Base-by-base conservation (phyloP, 441 rosid species). In the Jatropha podagrica region DNA sequence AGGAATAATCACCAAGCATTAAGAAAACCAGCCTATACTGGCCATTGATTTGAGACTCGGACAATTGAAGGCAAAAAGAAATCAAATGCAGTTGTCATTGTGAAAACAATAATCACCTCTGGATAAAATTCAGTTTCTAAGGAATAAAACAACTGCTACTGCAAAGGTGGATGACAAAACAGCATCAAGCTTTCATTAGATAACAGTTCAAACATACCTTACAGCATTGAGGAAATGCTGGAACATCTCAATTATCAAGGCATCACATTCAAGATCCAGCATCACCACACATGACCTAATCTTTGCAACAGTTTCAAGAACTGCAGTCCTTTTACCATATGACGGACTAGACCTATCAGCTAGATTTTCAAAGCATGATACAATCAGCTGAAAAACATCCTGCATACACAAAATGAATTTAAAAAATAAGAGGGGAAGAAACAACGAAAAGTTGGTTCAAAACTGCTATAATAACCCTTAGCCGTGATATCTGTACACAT, bases 201-300 rank as follows among this genome's bases (percentile, higher is more conserved):
- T 67, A 66, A 12, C 11, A 72, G 68, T n/a, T 51, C 72, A 72
- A 32, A 32, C 78, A 68, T 88, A 95, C 99, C 99, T 88, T 81
- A 95, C 86, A 72, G 90, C 78, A 84, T 88, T 90, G 40, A 95
- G 87, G 85, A 93, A 90, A 83, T 84, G 91, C 82, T 89, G 94
- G 87, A 97, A 97, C 99, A 97, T 97, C 82, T 97, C 88, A 66
- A 83, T 65, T 74, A 97, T 88, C 71, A 97, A 87, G 17, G 84
- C 85, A 81, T 97, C 97, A 61, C 98, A 97, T 84, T 95, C 99
- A 40, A 95, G 94, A 88, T 93, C 98, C 92, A 95, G 58, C 97
- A 95, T 92, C 76, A 94, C 91, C 41, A 88, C 88, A 51, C 97
- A 94, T 2, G 96, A 94, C 76, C 95, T 83, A 77, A 92, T 90